These are phyloP conservation scores for Suhomyces chickasaworum DNA, from an alignment of 1,139 yeast species.

Conservation along the genomic window DNA sequence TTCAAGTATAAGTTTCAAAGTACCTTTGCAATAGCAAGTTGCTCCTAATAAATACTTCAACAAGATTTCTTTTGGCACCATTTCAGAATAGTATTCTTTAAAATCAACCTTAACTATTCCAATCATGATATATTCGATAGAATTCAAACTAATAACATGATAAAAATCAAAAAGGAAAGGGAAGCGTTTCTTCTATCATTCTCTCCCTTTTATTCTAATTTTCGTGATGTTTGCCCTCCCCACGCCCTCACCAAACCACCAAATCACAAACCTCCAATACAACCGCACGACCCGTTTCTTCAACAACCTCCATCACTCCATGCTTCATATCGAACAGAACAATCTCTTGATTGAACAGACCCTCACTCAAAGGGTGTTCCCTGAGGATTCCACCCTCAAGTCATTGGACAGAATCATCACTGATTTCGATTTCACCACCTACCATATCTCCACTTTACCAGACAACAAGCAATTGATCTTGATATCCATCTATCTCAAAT, in stretches of 20 bases:
- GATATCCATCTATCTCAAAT: conserved; percentile 71
- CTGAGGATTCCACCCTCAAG: conserved; percentile 35
- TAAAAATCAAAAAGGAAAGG: too few relatives aligned
- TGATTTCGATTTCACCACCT: conserved; percentile 94
- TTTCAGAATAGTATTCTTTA: too few relatives aligned
- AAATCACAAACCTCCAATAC: background rate
- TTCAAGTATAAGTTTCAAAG: too few relatives aligned
- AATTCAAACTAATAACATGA: too few relatives aligned
- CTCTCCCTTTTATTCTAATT: background rate
- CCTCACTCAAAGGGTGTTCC: conserved; percentile 39
- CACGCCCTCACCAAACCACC: background rate
- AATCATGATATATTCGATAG: too few relatives aligned
- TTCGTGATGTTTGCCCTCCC: background rate
- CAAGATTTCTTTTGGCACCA: too few relatives aligned
- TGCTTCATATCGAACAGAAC: conserved; percentile 50
- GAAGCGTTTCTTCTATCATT: too few relatives aligned
- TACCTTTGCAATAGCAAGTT: too few relatives aligned
- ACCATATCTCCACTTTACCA: conserved; percentile 80
- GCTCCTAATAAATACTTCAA: too few relatives aligned
- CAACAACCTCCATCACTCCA: conserved; percentile 16
- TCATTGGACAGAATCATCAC: conserved; percentile 88
- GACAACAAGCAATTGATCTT: conserved; percentile 65
- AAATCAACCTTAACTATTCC: too few relatives aligned
- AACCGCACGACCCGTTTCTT: conserved; percentile 4
- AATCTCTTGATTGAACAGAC: conserved; percentile 48